Evolutionary conservation across 208 protist genomes (phyloP).

Genomic region (Trypanosoma vivax): DNA sequence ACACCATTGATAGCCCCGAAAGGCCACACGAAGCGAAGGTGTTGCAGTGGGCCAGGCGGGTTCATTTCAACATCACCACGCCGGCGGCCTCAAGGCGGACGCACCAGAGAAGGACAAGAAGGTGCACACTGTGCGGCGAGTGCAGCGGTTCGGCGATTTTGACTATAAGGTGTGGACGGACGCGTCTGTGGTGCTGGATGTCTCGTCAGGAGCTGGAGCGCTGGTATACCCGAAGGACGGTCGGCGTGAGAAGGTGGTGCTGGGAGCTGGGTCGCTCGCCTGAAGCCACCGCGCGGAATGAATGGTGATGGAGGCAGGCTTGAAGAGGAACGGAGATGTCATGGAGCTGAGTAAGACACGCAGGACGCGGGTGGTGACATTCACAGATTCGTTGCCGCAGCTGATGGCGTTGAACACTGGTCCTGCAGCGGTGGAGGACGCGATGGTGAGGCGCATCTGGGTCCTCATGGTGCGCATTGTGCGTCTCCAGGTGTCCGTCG

Average conservation of each 20-base stretch:
- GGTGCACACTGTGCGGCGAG: neutral
- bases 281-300: conserved; percentile 21
- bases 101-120: neutral
- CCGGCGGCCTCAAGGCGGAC: neutral
- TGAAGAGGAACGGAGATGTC: neutral
- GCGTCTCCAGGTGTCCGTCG: neutral
- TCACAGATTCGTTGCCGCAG: neutral
- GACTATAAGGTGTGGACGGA: conserved; percentile 22
- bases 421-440: neutral
- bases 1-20: neutral
- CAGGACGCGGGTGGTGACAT: neutral
- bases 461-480: neutral
- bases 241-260: neutral
- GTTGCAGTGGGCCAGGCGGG: neutral
- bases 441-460: neutral
- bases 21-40: neutral
- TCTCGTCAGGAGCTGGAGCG: conserved; percentile 10
- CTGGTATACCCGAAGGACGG: conserved; percentile 9
- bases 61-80: neutral
- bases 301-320: conserved; percentile 6
- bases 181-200: conserved; percentile 10
- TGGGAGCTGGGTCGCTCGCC: conserved; percentile 2
- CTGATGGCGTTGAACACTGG: conserved; percentile 1
- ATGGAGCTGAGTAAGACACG: neutral
- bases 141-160: neutral